These are phyloP conservation scores for Debaryomycetaceae sp. DNA, from an alignment of 1,139 yeast genomes.

Conservation along the genomic window DNA sequence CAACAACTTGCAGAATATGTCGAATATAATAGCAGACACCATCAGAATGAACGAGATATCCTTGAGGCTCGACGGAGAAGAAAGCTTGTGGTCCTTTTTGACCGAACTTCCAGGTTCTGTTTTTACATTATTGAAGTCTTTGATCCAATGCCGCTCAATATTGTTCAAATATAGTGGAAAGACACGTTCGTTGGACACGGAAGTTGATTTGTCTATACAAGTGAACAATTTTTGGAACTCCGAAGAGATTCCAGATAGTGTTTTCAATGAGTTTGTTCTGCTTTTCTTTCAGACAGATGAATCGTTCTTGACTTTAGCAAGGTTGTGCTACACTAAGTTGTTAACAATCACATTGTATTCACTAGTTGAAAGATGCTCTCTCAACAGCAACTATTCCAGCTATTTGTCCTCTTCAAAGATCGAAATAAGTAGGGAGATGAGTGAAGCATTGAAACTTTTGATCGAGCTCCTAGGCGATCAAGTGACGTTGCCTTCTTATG, in stretches of 20 bases:
- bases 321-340: constrained; percentile 27
- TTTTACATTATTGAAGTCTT: constrained; percentile 31
- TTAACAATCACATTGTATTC: constrained; percentile 22
- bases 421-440: not conserved
- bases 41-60: constrained; percentile 56
- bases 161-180: constrained; percentile 15
- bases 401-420: constrained; percentile 2
- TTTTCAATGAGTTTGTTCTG: constrained; percentile 35
- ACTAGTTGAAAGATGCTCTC: constrained; percentile 9
- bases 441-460: not conserved
- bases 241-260: constrained; percentile 23
- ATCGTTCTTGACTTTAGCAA: constrained; percentile 32
- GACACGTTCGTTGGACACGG: constrained; percentile 12
- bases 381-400: constrained; percentile 3
- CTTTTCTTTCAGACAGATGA: constrained; percentile 46
- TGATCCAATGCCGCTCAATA: constrained; percentile 29
- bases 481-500: constrained; percentile 1
- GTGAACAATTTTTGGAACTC: constrained; percentile 26
- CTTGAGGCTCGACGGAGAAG: constrained; percentile 40
- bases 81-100: constrained; percentile 32
- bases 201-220: constrained; percentile 13
- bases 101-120: constrained; percentile 30
- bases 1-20: constrained; percentile 18
- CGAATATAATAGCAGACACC: constrained; percentile 49
- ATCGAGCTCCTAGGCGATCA: constrained; percentile 1